Base-by-base conservation (phyloP, 352 stramenopile genomes). In the Globisporangium takayamanum region DNA sequence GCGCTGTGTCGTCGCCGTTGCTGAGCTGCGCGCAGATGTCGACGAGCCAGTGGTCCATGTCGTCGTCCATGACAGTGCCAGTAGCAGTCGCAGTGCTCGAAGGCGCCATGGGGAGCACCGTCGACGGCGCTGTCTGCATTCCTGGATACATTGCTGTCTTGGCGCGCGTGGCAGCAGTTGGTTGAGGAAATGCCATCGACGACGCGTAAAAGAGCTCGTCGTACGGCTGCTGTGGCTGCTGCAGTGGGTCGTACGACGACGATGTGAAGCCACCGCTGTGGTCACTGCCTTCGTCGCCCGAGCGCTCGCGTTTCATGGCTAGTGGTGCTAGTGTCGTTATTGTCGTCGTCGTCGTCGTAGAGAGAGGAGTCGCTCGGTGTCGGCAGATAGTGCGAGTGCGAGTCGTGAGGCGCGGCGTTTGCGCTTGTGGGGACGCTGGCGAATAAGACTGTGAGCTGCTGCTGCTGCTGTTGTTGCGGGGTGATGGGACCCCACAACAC, bases 11-110 rank as follows among this genome's bases (percentile, higher is more conserved):
- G 10, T 50, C 47, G 25, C 36, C 57, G 39, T 64, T 50, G 22
- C 58, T 36, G 15, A 64, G 51, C 33, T 64, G 44, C 28, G 48
- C 46, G 33, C 58, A 64, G 18, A 64, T 64, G 44, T 64, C 58
- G 20, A 64, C 58, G 36, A 64, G 51, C 58, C 58, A 64, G 51
- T 57, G 58, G 22, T 53, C 46, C 44, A 64, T 57, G 41, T 64
- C 58, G 44, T 64, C 58, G 44, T 64, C 58, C 22, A 53, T 39
- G 6, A 18, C 53, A 4, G 3, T 48, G 41, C 41, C 6, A 47
- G 10, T 18, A 15, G 41, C 16, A 3, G 42, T 22, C n/a, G 42
- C 30, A 36, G 15, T 48, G 14, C 37, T 44, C 30, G 37, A 11
- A 5, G 14, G 48, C 48, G 16, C 49, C 14, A 54, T 36, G 15